Percentiles rank a stretch among this genome's conserved stretches.
Conservation (phyloP, 2,329 filamentous ascomycete species). For the Colletotrichum liriopes region DNA sequence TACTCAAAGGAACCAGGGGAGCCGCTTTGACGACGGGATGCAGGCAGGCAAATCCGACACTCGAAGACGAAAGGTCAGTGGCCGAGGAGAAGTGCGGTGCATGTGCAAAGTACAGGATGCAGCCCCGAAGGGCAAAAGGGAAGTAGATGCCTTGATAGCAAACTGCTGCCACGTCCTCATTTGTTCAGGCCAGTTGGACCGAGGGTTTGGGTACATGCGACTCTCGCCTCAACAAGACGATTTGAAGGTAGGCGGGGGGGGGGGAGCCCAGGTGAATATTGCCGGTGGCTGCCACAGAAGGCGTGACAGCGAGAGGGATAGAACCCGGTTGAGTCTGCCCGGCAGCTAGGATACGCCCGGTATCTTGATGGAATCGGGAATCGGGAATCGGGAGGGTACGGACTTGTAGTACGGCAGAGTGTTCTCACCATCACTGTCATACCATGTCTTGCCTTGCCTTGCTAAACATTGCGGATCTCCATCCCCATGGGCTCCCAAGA, state of each 20-base stretch:
- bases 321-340: neutral
- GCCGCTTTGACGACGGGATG: constrained; percentile 30
- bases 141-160: neutral
- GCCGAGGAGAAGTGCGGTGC: neutral
- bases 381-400: constrained; percentile 18
- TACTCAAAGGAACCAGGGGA: constrained; percentile 8
- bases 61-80: constrained; percentile 9
- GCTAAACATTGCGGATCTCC: neutral
- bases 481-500: neutral
- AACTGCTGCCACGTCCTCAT: neutral
- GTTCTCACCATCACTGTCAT: constrained; percentile 3
- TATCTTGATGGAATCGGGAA: constrained; percentile 1
- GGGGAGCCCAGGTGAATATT: neutral
- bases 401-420: neutral
- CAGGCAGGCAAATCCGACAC: constrained; percentile 28
- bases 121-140: neutral
- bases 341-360: constrained; percentile 13
- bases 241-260: neutral
- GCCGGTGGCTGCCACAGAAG: constrained; percentile 22
- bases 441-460: constrained; percentile 8
- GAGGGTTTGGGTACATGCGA: neutral
- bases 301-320: constrained; percentile 20
- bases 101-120: neutral
- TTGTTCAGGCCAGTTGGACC: neutral
- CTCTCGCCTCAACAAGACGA: neutral